Conservation (phyloP, 2,329 filamentous ascomycete species). For the Fusarium clavum region DNA sequence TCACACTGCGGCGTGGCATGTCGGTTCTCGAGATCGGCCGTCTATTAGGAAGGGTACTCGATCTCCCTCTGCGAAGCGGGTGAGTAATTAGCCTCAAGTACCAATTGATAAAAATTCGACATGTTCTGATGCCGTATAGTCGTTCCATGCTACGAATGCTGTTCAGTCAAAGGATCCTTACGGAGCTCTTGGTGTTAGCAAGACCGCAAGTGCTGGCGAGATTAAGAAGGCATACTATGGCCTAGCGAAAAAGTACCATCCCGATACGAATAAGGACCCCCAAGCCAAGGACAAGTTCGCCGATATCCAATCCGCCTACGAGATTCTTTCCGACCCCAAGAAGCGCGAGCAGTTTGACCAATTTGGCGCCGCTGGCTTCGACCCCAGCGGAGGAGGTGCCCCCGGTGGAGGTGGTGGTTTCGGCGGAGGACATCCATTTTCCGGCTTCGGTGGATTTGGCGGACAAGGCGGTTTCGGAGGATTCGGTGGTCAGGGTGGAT, state of each 20-base stretch:
- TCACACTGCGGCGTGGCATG: slow-evolving; percentile 49
- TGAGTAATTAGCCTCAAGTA: slow-evolving; percentile 40
- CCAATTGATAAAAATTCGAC: slow-evolving; percentile 13
- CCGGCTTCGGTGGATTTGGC: slow-evolving; percentile 58
- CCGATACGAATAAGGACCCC: slow-evolving; percentile 96
- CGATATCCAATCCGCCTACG: slow-evolving; percentile 93
- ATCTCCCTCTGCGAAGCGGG: slow-evolving; percentile 42
- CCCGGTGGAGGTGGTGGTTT: slow-evolving; percentile 70
- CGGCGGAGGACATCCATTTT: slow-evolving; percentile 73
- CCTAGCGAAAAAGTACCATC: slow-evolving; percentile 96
- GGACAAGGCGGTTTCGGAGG: slow-evolving; percentile 36
- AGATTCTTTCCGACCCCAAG: slow-evolving; percentile 89
- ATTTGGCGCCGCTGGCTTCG: slow-evolving; percentile 88
- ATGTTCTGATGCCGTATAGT: slow-evolving; percentile 50
- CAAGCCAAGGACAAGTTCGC: slow-evolving; percentile 94
- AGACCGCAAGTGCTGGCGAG: slow-evolving; percentile 81
- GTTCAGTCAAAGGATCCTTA: slow-evolving; percentile 82
- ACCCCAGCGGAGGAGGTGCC: slow-evolving; percentile 73
- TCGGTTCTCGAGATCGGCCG: slow-evolving; percentile 34
- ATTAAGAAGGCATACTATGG: slow-evolving; percentile 99
- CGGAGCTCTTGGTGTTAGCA: slow-evolving; percentile 83
- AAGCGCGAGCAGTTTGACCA: slow-evolving; percentile 94
- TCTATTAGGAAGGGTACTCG: slow-evolving; percentile 29
- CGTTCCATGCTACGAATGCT: slow-evolving; percentile 71
- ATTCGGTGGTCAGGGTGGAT: slow-evolving; percentile 67